Conservation (phyloP, 257 asterid species). For the Primulina eburnea region DNA sequence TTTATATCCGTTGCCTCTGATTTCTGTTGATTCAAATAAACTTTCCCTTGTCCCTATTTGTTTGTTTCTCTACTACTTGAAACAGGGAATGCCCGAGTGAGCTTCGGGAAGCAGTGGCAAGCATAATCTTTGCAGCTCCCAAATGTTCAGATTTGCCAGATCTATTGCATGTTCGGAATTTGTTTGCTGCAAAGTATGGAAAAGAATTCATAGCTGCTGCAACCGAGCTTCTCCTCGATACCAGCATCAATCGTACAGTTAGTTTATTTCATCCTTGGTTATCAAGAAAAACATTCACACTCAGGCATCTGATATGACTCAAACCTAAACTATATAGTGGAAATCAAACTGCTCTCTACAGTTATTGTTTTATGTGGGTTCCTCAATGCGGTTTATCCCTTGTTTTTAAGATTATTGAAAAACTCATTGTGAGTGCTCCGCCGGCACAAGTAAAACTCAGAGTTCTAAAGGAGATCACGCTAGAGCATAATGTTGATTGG, state of each 20-base stretch:
- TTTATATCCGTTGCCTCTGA: neutral
- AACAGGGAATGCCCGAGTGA: slow-evolving; percentile 89
- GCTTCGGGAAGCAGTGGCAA: slow-evolving; percentile 84
- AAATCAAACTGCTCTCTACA: neutral
- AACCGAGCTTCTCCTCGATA: slow-evolving; percentile 89
- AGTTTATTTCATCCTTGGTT: slow-evolving; percentile 21
- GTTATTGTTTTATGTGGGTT: slow-evolving; percentile 4
- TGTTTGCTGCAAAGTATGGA: slow-evolving; percentile 81
- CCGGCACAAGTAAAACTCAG: slow-evolving; percentile 63
- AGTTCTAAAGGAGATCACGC: slow-evolving; percentile 65
- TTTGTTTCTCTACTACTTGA: slow-evolving; percentile 23
- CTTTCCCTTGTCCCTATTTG: neutral
- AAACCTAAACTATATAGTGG: neutral
- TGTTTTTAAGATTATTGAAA: slow-evolving; percentile 73
- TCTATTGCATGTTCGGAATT: slow-evolving; percentile 66
- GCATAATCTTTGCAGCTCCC: slow-evolving; percentile 91
- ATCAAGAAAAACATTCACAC: neutral
- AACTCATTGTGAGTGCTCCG: slow-evolving; percentile 74
- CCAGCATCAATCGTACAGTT: slow-evolving; percentile 95
- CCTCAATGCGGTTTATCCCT: slow-evolving; percentile 9
- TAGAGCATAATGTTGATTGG: slow-evolving; percentile 64
- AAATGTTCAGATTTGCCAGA: slow-evolving; percentile 96
- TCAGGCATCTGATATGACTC: neutral
- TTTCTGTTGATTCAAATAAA: neutral
- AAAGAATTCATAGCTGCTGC: slow-evolving; percentile 93